Evolutionary conservation across 1,284 basidiomycete species (phyloP).

Genomic region (Fomitiporia mediterranea): DNA sequence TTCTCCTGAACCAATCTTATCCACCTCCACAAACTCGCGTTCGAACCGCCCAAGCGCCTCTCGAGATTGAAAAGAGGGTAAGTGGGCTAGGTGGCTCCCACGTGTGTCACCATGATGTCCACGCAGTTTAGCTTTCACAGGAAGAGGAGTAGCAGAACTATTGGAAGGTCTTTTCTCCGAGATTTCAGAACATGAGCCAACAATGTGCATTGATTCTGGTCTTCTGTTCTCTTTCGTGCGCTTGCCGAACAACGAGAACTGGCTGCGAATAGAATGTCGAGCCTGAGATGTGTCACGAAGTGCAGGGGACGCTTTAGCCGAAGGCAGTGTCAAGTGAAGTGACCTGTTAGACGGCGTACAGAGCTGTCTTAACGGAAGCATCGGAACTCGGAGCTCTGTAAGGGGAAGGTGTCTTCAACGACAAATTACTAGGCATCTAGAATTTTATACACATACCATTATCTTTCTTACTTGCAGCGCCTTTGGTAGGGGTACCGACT

Average conservation of each 20-base stretch:
- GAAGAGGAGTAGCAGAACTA: conserved; percentile 7
- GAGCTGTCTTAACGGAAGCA: conserved; percentile 41
- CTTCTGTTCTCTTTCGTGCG: conserved; percentile 13
- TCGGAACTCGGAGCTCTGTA: conserved; percentile 49
- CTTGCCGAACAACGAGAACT: conserved; percentile 22
- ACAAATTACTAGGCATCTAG: conserved; percentile 13
- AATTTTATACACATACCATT: conserved; percentile 38
- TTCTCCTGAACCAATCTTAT: conserved; percentile 87
- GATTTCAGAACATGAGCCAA: conserved; percentile 16
- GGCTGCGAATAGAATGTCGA: conserved; percentile 29
- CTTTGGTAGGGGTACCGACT: conserved; percentile 56
- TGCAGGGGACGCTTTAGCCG: conserved; percentile 47
- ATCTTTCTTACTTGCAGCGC: conserved; percentile 31
- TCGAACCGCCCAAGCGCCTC: conserved; percentile 64
- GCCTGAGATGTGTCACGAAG: conserved; percentile 45
- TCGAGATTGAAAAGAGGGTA: conserved; percentile 24
- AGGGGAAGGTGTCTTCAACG: conserved; percentile 17
- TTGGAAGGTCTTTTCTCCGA: conserved; percentile 21
- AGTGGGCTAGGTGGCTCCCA: conserved; percentile 17
- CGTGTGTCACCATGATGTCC: conserved; percentile 17
- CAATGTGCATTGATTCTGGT: conserved; percentile 1
- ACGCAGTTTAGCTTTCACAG: conserved; percentile 23
- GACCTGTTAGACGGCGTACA: conserved; percentile 43
- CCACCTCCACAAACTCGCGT: conserved; percentile 75
- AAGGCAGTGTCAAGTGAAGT: conserved; percentile 28